A percentile compares a stretch with the other conserved stretches of the same genome.
phyloP scores from a whole-genome alignment of 1,139 yeast species.

The Candida sojae region DNA sequence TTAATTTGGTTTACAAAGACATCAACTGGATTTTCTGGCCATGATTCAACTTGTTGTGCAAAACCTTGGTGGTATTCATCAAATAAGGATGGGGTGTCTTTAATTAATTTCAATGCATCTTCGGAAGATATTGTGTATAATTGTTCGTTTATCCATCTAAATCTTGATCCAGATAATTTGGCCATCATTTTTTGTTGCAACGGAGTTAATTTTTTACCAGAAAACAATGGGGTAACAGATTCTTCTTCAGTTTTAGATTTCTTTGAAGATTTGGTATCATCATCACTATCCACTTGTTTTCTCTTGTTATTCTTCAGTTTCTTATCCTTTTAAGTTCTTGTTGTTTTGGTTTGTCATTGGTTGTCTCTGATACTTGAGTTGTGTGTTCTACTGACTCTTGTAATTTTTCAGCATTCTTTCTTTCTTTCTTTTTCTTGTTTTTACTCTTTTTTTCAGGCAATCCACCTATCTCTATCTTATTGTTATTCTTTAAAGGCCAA shows the following conservation, averaged over 20 bases:
- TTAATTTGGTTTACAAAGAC: conserved; percentile 76
- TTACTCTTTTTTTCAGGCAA: conserved; percentile 33
- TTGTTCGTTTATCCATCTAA: conserved; percentile 97
- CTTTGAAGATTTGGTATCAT: conserved; percentile 2
- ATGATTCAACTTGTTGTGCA: conserved; percentile 87
- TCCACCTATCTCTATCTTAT: conserved; percentile 49
- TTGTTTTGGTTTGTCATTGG: conserved; percentile 1
- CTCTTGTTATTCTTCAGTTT: conserved; percentile 12
- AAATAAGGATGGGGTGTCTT: conserved; percentile 82
- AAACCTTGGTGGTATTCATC: conserved; percentile 96
- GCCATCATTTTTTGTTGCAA: conserved; percentile 95
- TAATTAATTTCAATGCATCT: conserved; percentile 70
- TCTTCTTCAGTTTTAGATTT: not conserved
- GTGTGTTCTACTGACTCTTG: conserved; percentile 12
- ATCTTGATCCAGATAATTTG: conserved; percentile 89
- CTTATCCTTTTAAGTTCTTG: conserved; percentile 8
- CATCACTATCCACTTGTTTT: conserved; percentile 11
- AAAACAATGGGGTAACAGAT: conserved; percentile 19
- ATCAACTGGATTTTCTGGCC: conserved; percentile 99
- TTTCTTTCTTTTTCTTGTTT: conserved; percentile 20
- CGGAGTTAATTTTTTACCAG: conserved; percentile 66
- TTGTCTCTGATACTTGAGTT: conserved; percentile 5
- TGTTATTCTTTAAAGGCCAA: conserved; percentile 65
- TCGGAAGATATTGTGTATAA: conserved; percentile 81
- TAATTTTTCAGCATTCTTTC: conserved; percentile 14